phyloP scores from a whole-genome alignment of 2,329 filamentous ascomycete genomes.

The Triangularia setosa region DNA sequence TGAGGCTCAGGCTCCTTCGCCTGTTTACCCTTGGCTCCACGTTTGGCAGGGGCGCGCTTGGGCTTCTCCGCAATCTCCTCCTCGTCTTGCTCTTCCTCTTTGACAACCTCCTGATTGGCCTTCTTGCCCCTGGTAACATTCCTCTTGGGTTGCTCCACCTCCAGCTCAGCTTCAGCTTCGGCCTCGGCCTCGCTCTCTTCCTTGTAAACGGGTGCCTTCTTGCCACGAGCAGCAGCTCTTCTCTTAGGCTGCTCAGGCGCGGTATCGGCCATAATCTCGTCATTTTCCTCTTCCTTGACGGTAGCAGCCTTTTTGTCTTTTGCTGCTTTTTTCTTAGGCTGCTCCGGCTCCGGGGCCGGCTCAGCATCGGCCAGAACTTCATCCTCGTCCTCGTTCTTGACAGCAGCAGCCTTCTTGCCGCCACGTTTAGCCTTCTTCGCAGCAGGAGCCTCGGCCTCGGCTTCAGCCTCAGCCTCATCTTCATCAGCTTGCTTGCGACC shows the following conservation, averaged over 20 bases:
- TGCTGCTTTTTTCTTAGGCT: constrained; percentile 14
- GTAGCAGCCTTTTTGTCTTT: constrained; percentile 13
- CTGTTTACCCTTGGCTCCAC: background rate
- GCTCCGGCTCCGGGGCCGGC: constrained; percentile 1
- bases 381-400: constrained; percentile 27
- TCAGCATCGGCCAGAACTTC: background rate
- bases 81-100: constrained; percentile 19
- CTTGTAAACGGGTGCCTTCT: constrained; percentile 9
- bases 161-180: background rate
- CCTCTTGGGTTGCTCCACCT: constrained; percentile 13
- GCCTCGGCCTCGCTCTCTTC: constrained; percentile 12
- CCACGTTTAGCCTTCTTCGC: constrained; percentile 37
- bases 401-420: constrained; percentile 22
- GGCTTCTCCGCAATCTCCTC: background rate
- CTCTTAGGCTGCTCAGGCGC: constrained; percentile 1
- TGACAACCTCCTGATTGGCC: constrained; percentile 16
- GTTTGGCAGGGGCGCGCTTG: background rate
- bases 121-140: constrained; percentile 15
- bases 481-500: constrained; percentile 34
- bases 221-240: background rate
- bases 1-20: background rate
- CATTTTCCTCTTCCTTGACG: constrained; percentile 9
- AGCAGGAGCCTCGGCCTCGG: constrained; percentile 22
- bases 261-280: background rate
- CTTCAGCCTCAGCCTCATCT: constrained; percentile 28